Evolutionary conservation across 1,139 yeast species (phyloP), one percentile per base, ranked within the genome.

Genomic region (Pichia norvegensis): DNA sequence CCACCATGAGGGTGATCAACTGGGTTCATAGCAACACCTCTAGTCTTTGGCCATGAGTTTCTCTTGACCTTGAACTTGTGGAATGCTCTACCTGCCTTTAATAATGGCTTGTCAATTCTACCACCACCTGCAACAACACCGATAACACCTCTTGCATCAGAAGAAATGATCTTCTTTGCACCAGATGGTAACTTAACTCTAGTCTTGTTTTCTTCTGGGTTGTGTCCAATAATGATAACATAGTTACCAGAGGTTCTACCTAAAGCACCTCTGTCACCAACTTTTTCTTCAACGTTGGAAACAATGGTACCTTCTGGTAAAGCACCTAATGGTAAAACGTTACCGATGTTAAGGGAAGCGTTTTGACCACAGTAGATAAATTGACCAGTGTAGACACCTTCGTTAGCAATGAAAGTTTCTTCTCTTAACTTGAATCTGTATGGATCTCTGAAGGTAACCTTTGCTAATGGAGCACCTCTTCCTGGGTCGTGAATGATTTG

Each of bases 1-100:
- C 98, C 98, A 85, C 98, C 98, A 76, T 90, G 97, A 73, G 97
- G 97, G 81, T 90, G 97, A 74, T 90, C 97, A 72, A 90, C 97
- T 76, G 97, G 97, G 80, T 88, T 82, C 96, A 88, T 88, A 73
- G 96, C 96, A 73, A 88, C 97, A 88, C 97, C 97, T 80, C 97
- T 87, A 71, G 97, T 90, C 85, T 85, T 87, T 77, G 97, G 97
- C 97, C 97, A 88, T 62, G 95, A 86, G 95, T 90, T 86, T 79
- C 97, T 83, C 94, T 90, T 88, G 68, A 87, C 95, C 79, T 77
- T 87, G 92, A 82, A 87, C 81, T 92, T 92, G 88, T 88, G 96
- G 95, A 81, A 90, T 61, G 97, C 97, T 80, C 95, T 88, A 79
- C 97, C 97, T 69, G 97, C 97, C 86, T 90, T 90, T 73, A 90